Percentiles rank a stretch among this genome's conserved stretches.
Evolutionary conservation across 805 yeast genomes (phyloP).

Genomic region (Kuraishia piskuri): DNA sequence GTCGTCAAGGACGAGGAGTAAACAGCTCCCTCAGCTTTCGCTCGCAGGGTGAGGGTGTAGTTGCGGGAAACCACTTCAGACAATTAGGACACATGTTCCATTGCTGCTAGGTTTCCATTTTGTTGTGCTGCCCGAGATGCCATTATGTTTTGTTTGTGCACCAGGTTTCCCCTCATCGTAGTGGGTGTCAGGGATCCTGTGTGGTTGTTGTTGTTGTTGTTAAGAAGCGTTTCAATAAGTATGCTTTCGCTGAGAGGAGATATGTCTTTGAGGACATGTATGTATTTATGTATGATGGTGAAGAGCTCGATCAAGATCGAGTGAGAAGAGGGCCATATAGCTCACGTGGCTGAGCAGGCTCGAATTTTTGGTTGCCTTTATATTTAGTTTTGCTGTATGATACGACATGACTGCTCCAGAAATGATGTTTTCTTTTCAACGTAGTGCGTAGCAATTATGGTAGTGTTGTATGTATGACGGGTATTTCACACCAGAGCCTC

Average conservation of each 20-base stretch:
- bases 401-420: background rate
- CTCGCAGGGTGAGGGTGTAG: background rate
- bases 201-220: too few relatives aligned
- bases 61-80: background rate
- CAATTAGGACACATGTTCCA: background rate
- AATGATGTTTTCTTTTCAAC: too few relatives aligned
- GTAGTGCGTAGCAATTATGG: too few relatives aligned
- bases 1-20: slow-evolving; percentile 1
- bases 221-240: background rate
- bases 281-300: background rate
- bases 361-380: background rate
- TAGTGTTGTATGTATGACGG: too few relatives aligned
- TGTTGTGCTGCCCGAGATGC: background rate
- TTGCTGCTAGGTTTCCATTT: background rate
- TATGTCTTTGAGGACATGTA: background rate
- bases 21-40: background rate
- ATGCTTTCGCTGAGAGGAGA: background rate
- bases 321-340: background rate
- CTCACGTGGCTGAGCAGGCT: background rate
- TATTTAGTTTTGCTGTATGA: background rate
- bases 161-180: background rate
- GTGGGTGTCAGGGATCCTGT: background rate
- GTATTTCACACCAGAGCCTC: too few relatives aligned
- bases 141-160: background rate
- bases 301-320: background rate